Evolutionary conservation across 2,329 filamentous ascomycete species (phyloP).

Genomic region (Aurifilum marmelostoma): DNA sequence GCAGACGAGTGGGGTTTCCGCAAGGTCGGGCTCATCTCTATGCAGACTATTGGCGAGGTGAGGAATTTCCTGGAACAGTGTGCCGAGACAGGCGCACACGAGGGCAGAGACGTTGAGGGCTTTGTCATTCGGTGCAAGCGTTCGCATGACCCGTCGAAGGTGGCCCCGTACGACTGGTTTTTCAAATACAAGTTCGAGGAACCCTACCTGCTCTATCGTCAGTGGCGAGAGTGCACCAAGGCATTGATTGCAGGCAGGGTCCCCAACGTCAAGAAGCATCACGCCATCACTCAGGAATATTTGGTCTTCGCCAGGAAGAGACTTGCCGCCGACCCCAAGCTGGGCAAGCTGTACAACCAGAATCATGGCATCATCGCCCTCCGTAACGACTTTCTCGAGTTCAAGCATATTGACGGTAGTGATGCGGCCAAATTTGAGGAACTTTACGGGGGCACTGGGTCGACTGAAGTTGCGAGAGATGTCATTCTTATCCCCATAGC

Average conservation of each 20-base stretch:
- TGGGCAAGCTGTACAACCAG: slow-evolving; percentile 73
- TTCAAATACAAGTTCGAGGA: slow-evolving; percentile 99
- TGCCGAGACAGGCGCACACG: slow-evolving; percentile 86
- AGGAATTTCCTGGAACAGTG: slow-evolving; percentile 81
- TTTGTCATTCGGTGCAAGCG: slow-evolving; percentile 92
- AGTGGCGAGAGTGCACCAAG: slow-evolving; percentile 98
- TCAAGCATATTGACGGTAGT: slow-evolving; percentile 81
- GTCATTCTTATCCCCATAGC: slow-evolving; percentile 88
- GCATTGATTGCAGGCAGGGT: slow-evolving; percentile 75
- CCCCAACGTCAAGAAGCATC: slow-evolving; percentile 83
- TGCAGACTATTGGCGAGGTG: slow-evolving; percentile 74
- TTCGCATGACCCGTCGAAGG: slow-evolving; percentile 51
- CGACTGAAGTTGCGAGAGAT: slow-evolving; percentile 63
- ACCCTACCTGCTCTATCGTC: slow-evolving; percentile 96
- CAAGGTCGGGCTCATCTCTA: slow-evolving; percentile 79
- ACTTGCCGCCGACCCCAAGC: slow-evolving; percentile 67
- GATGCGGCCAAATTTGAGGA: slow-evolving; percentile 83
- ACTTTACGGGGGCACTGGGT: slow-evolving; percentile 52
- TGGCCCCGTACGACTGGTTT: slow-evolving; percentile 88
- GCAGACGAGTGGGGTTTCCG: slow-evolving; percentile 93
- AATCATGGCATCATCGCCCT: slow-evolving; percentile 96
- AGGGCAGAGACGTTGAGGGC: slow-evolving; percentile 91
- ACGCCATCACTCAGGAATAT: slow-evolving; percentile 89
- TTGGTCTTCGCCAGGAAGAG: slow-evolving; percentile 77
- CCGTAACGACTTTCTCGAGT: slow-evolving; percentile 82